Conservation (phyloP, 805 yeast species). For the Cyberlindnera euphorbiae region DNA sequence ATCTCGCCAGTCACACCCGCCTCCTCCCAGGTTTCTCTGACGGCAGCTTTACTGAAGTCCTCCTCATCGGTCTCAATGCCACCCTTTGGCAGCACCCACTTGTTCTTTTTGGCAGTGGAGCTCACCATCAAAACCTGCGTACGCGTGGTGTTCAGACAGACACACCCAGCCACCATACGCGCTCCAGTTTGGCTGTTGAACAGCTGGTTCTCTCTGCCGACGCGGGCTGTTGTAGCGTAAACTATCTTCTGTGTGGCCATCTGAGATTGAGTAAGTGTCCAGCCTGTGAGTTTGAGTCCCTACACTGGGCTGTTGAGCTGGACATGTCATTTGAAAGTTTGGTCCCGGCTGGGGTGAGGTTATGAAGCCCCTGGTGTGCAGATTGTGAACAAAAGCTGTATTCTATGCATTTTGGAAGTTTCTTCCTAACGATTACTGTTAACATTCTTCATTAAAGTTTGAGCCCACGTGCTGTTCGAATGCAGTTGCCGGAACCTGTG, state of each 20-base stretch:
- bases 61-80: constrained; percentile 87
- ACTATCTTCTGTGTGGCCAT: constrained; percentile 1
- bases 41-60: constrained; percentile 41
- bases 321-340: no score
- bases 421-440: no score
- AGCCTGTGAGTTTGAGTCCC: no score
- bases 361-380: no score
- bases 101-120: constrained; percentile 60
- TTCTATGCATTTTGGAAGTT: no score
- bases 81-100: constrained; percentile 94
- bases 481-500: no score
- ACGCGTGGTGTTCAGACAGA: constrained; percentile 56
- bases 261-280: no score
- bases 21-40: constrained; percentile 96
- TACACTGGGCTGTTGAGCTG: no score
- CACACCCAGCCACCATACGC: constrained; percentile 89
- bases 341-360: no score
- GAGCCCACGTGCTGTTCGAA: not conserved
- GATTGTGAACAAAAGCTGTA: no score
- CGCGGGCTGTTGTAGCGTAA: constrained; percentile 13
- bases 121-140: constrained; percentile 72
- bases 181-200: constrained; percentile 61
- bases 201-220: constrained; percentile 30
- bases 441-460: not conserved
- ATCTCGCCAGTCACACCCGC: constrained; percentile 81